These are phyloP conservation scores for Microthyrium microscopicum DNA, from an alignment of 2,329 filamentous ascomycete species.

Conservation along the genomic window DNA sequence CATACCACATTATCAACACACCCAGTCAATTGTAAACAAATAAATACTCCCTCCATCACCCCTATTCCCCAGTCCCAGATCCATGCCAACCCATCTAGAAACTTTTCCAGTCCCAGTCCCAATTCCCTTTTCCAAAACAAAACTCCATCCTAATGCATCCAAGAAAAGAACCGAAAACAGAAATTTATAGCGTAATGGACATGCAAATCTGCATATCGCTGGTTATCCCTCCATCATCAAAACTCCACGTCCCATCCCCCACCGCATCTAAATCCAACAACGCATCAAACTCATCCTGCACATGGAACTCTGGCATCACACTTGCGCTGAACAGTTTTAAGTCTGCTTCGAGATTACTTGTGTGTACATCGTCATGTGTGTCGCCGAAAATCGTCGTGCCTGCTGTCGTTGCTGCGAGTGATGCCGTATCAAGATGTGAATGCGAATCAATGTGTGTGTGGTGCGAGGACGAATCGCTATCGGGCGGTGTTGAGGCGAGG, in stretches of 20 bases:
- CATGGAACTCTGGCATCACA: conserved; percentile 21
- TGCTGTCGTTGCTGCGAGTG: neutral
- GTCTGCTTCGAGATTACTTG: neutral
- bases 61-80: neutral
- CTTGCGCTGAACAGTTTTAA: conserved; percentile 3
- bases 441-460: conserved; percentile 11
- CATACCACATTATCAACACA: no score
- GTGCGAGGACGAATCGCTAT: conserved; percentile 20
- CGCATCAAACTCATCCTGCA: conserved; percentile 23
- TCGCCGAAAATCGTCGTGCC: neutral
- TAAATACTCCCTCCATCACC: no score
- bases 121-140: conserved; percentile 6
- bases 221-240: conserved; percentile 13
- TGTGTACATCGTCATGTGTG: neutral
- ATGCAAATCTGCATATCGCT: neutral
- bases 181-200: neutral
- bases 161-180: no score
- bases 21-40: no score
- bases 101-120: no score
- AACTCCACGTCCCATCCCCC: conserved; percentile 10
- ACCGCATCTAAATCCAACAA: conserved; percentile 24
- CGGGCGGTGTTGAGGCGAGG: conserved; percentile 33
- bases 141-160: conserved; percentile 15
- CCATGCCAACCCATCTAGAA: conserved; percentile 14
- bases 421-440: neutral